Percentiles rank a stretch among this genome's conserved stretches.
phyloP scores from a whole-genome alignment of 2,329 filamentous ascomycete genomes.

The Epichloe typhina region DNA sequence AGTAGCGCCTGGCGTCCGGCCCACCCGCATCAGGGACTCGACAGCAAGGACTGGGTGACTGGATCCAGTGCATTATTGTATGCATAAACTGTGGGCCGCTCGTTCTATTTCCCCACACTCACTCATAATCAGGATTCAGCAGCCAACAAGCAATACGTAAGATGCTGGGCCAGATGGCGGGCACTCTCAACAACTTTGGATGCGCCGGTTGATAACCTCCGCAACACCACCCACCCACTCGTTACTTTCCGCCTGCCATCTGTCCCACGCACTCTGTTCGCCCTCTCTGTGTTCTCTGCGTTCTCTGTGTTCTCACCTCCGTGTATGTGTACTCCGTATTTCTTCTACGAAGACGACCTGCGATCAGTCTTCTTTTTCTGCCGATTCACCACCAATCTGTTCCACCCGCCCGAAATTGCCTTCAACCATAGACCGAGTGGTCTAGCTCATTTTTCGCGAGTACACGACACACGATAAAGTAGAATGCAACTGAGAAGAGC shows the following conservation, averaged over 20 bases:
- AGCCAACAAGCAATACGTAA: no score
- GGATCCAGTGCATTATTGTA: no score
- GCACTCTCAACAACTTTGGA: no score
- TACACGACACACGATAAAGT: constrained; percentile 25
- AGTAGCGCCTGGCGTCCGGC: no score
- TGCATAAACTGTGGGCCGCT: not conserved
- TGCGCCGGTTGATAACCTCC: no score
- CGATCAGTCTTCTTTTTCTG: not conserved
- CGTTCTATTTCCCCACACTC: constrained; percentile 1
- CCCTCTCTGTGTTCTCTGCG: no score
- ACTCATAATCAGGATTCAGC: not conserved
- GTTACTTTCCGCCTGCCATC: not conserved
- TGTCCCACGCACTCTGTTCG: not conserved
- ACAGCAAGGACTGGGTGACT: no score
- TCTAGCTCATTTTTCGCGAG: not conserved
- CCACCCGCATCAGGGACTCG: no score
- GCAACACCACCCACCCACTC: no score
- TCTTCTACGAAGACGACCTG: not conserved
- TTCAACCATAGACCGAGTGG: not conserved
- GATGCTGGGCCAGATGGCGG: no score
- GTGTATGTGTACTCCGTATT: no score
- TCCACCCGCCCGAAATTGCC: not conserved
- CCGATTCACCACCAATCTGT: not conserved
- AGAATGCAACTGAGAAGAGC: constrained; percentile 60
- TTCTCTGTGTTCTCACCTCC: no score